A percentile compares a stretch with the other conserved stretches of the same genome.
Evolutionary conservation across 495 filamentous ascomycete genomes (phyloP).

Genomic region (Xylaria palmicola): DNA sequence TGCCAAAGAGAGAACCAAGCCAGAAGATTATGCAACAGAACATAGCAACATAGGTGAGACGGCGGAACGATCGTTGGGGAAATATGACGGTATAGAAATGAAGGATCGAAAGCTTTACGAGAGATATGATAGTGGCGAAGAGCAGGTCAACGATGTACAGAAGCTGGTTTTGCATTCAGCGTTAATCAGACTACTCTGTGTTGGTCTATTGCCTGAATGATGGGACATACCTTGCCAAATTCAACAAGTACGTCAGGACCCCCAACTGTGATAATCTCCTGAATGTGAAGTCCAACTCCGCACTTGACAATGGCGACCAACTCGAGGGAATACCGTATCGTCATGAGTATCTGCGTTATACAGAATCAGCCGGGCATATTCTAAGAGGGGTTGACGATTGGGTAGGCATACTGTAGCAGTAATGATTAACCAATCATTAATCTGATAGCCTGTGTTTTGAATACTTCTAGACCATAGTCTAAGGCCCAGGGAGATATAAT

Average conservation of each 20-base stretch:
- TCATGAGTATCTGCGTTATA: conserved; percentile 1
- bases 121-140: not conserved
- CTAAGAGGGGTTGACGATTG: not conserved
- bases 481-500: not conserved
- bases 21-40: not conserved
- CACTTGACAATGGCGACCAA: not conserved
- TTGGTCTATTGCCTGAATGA: not conserved
- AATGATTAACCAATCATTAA: not conserved
- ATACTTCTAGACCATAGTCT: conserved; percentile 5
- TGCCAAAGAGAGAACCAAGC: not conserved
- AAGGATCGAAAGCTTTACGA: not conserved
- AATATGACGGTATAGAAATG: conserved; percentile 2
- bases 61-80: not conserved
- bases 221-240: not conserved
- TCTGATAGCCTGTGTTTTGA: not conserved
- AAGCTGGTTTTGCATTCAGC: not conserved
- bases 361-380: not conserved
- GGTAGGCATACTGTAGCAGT: not conserved
- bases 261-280: not conserved
- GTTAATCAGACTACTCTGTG: not conserved
- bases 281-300: not conserved
- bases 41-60: not conserved
- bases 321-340: not conserved
- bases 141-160: not conserved
- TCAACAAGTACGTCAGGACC: not conserved